Conservation (phyloP, 257 asterid genomes). For the Cinchona pubescens region DNA sequence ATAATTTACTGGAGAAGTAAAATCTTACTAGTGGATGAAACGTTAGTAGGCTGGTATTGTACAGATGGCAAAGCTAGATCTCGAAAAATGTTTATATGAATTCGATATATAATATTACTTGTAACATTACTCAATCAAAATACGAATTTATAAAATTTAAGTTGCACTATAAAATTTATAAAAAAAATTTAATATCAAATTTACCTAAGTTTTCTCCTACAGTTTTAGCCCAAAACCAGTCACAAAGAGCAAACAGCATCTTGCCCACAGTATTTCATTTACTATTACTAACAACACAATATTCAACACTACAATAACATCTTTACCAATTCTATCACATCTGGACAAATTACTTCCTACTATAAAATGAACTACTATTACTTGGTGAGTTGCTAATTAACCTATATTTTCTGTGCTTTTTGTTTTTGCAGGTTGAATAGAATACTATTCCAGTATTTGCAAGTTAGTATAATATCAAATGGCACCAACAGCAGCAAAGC, state of each 20-base stretch:
- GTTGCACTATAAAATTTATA: too few relatives aligned
- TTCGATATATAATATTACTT: too few relatives aligned
- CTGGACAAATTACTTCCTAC: neutral
- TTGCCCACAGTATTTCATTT: neutral
- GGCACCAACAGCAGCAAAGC: constrained; percentile 65
- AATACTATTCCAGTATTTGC: neutral
- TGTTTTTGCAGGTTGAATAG: neutral
- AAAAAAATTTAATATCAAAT: too few relatives aligned
- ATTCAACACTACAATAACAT: neutral
- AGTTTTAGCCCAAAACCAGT: neutral
- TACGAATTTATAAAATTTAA: too few relatives aligned
- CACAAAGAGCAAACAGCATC: neutral
- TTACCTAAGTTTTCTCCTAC: too few relatives aligned
- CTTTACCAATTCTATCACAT: neutral
- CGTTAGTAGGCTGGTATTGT: too few relatives aligned
- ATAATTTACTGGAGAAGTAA: too few relatives aligned
- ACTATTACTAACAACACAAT: neutral
- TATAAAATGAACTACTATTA: neutral
- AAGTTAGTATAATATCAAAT: constrained; percentile 18
- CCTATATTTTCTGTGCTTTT: neutral
- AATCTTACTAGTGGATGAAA: too few relatives aligned
- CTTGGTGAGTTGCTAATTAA: too few relatives aligned
- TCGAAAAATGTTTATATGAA: too few relatives aligned
- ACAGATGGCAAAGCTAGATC: too few relatives aligned
- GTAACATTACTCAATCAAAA: too few relatives aligned